Conservation (phyloP, 176 grass and related monocot species). For the Melocanna baccifera region DNA sequence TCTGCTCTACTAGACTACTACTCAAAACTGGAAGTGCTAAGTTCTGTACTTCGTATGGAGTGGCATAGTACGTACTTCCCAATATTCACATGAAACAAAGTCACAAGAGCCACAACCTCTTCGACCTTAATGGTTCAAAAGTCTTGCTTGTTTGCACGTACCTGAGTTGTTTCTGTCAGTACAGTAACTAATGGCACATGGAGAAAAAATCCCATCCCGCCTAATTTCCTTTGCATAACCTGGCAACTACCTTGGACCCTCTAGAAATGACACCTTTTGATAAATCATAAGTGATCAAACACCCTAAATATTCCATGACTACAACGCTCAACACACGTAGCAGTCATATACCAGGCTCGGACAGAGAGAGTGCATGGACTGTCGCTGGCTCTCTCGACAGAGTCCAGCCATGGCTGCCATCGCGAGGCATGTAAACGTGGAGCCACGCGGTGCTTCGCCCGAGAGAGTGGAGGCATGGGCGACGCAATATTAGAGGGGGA, state of each 20-base stretch:
- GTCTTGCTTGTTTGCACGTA: background rate
- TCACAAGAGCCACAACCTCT: background rate
- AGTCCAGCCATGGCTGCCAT: constrained; percentile 18
- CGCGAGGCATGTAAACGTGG: constrained; percentile 13
- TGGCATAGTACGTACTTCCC: background rate
- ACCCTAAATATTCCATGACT: background rate
- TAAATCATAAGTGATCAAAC: background rate
- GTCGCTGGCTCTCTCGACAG: background rate
- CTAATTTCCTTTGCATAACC: background rate
- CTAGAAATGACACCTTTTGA: background rate
- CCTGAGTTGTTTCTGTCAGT: background rate
- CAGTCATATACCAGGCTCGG: background rate
- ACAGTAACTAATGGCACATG: background rate
- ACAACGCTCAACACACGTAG: too few relatives aligned
- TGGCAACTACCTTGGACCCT: background rate
- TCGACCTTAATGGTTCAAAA: background rate
- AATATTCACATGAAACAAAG: background rate
- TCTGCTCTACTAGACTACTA: background rate
- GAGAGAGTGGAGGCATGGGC: constrained; percentile 58
- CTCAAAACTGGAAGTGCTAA: background rate
- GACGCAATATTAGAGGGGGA: constrained; percentile 15
- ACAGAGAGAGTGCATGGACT: background rate
- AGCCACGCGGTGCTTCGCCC: constrained; percentile 25
- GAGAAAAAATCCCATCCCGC: background rate
- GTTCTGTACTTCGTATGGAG: background rate